A percentile compares a stretch with the other conserved stretches of the same genome.
These are phyloP conservation scores for Cylindrotheca closterium DNA, from an alignment of 108 stramenopile genomes.

Conservation along the genomic window DNA sequence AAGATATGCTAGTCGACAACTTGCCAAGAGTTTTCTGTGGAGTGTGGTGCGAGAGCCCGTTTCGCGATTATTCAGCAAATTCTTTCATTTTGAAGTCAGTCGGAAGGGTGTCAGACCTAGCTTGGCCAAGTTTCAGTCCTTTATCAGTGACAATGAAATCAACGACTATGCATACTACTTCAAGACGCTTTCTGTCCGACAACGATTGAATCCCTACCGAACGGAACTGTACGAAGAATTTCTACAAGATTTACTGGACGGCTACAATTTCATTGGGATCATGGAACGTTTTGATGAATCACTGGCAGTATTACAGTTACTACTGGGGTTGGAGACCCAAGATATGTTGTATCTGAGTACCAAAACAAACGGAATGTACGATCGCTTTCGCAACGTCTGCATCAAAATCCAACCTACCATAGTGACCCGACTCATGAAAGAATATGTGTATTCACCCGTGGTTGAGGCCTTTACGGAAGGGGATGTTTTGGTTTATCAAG, in stretches of 20 bases:
- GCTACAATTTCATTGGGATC: constrained; percentile 42
- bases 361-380: constrained; percentile 2
- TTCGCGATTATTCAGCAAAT: constrained; percentile 28
- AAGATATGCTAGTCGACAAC: constrained; percentile 13
- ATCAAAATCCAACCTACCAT: constrained; percentile 1
- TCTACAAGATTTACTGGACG: constrained; percentile 14
- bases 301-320: constrained; percentile 37
- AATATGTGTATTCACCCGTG: constrained; percentile 20
- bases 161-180: constrained; percentile 30
- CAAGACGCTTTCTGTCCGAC: constrained; percentile 9
- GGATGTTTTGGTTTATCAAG: constrained; percentile 36
- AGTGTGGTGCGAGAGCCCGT: constrained; percentile 49
- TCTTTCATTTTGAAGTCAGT: constrained; percentile 18
- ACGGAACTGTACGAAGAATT: constrained; percentile 7
- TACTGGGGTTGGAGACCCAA: constrained; percentile 35
- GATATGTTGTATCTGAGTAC: constrained; percentile 42
- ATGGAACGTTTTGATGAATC: constrained; percentile 55
- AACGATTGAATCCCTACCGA: constrained; percentile 23
- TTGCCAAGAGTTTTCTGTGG: constrained; percentile 36
- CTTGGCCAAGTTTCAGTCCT: constrained; percentile 11
- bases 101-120: not conserved
- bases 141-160: constrained; percentile 4
- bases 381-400: constrained; percentile 7
- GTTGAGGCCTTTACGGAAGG: constrained; percentile 24
- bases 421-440: constrained; percentile 23